phyloP scores from a whole-genome alignment of 78 protist genomes.

The Chrysochromulina parva region DNA sequence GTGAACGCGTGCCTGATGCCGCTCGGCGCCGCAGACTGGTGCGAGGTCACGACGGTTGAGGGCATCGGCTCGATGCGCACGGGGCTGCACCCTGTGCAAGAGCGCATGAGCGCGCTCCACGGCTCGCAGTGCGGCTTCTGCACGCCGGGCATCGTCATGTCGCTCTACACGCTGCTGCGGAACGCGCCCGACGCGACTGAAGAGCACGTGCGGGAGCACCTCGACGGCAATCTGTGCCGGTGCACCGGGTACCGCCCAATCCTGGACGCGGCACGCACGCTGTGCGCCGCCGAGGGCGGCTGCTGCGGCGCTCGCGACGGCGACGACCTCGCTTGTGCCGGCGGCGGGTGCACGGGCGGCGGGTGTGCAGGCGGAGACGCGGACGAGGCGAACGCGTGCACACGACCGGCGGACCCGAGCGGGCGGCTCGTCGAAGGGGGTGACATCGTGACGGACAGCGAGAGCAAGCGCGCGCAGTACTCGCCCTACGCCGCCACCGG shows the following conservation, averaged over 20 bases:
- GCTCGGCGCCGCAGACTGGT: background rate
- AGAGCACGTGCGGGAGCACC: background rate
- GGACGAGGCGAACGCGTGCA: no score
- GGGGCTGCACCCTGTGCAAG: background rate
- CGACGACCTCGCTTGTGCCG: background rate
- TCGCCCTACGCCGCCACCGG: background rate
- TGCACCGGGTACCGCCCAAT: conserved; percentile 53
- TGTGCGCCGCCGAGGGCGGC: background rate
- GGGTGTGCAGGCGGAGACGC: no score
- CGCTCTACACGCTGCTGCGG: background rate
- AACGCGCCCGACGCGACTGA: background rate
- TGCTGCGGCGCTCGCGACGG: background rate
- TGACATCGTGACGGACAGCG: background rate
- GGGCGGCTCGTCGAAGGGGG: background rate
- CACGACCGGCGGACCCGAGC: no score
- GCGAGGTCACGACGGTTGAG: conserved; percentile 39
- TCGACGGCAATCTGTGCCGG: conserved; percentile 49
- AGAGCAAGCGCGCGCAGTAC: background rate
- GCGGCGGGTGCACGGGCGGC: background rate
- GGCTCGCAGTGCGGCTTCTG: conserved; percentile 46
- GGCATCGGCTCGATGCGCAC: conserved; percentile 28
- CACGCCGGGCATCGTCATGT: conserved; percentile 41
- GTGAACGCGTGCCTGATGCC: conserved; percentile 30
- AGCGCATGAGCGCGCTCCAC: background rate
- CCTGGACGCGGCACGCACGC: conserved; percentile 34